phyloP scores from a whole-genome alignment of 805 yeast genomes.

The Wickerhamomyces chaumierensis region DNA sequence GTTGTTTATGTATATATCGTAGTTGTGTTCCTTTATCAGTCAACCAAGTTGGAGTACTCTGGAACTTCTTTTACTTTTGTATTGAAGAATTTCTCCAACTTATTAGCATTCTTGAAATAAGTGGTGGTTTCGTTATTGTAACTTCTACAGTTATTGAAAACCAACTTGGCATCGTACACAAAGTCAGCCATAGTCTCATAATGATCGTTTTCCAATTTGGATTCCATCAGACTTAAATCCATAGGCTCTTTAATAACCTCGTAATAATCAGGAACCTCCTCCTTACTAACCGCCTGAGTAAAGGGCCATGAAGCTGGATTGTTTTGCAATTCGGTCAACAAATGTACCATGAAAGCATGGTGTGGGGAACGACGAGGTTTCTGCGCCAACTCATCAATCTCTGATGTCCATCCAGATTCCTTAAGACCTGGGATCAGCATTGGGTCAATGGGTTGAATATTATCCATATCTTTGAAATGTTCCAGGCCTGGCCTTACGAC shows the following conservation, averaged over 20 bases:
- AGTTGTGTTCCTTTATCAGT: constrained; percentile 22
- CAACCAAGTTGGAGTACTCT: constrained; percentile 77
- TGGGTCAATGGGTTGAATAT: constrained; percentile 58
- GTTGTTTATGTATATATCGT: too few species aligned
- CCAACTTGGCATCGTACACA: constrained; percentile 74
- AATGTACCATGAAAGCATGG: constrained; percentile 83
- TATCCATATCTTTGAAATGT: constrained; percentile 43
- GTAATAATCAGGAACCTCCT: constrained; percentile 93
- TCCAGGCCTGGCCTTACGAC: constrained; percentile 73
- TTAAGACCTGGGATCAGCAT: constrained; percentile 77
- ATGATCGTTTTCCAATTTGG: constrained; percentile 81
- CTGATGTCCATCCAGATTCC: constrained; percentile 97
- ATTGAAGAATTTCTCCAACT: constrained; percentile 82
- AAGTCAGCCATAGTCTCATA: constrained; percentile 88
- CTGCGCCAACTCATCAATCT: constrained; percentile 94
- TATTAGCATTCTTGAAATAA: constrained; percentile 88
- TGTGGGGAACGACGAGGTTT: constrained; percentile 92
- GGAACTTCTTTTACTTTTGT: constrained; percentile 80
- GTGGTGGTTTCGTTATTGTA: constrained; percentile 94
- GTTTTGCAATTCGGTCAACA: constrained; percentile 79
- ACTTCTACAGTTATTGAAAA: constrained; percentile 83
- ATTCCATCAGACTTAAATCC: constrained; percentile 95
- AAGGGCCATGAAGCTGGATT: constrained; percentile 99
- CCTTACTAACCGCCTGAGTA: constrained; percentile 81
- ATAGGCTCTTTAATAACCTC: constrained; percentile 95